Evolutionary conservation across 2,329 filamentous ascomycete species (phyloP), one percentile per base, ranked within the genome.

Genomic region (Phyllosticta capitalensis): DNA sequence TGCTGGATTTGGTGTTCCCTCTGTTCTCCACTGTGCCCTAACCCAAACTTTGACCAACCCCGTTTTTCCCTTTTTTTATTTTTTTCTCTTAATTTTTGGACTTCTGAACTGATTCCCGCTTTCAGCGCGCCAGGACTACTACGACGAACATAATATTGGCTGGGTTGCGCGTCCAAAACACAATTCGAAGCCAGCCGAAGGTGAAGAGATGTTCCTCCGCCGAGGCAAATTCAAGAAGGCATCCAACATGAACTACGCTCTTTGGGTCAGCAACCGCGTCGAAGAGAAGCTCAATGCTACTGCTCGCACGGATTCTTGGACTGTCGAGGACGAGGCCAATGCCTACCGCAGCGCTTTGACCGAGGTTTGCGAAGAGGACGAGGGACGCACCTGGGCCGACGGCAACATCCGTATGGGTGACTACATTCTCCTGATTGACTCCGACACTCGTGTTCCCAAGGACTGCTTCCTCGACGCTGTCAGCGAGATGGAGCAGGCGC

Each of bases 401-500:
- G 83, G 83, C 24, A 82, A 85, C 64, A 79, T 85, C 62, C 80
- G 83, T 55, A 74, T 85, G 30, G 83, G 83, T 49, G 83, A 86
- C 65, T 79, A 84, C 65, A 86, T 88, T 59, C 74, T 89, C 17
- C 77, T 89, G 56, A 81, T 88, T 61, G 85, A 88, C 68, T 87
- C 82, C 1, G 85, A 89, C 65, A 89, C 86, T 5, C 80, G 85
- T 67, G 83, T 88, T 2, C 86, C 87, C 0, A 72, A 76, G 0
- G 85, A 89, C 65, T 89, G 84, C 63, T 76, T 89, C 12, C 75
- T 89, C 9, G 84, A 88, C 63, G 85, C 83, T n/a, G 85, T 83
- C 19, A 82, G 80, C 17, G 87, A 89, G 69, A 88, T 90, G 85
- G 83, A 86, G 64, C 77, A 82, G 63, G 85, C 80, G 14, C 86